Conservation (phyloP, 2,329 filamentous ascomycete genomes). For the Trichoderma sp. region DNA sequence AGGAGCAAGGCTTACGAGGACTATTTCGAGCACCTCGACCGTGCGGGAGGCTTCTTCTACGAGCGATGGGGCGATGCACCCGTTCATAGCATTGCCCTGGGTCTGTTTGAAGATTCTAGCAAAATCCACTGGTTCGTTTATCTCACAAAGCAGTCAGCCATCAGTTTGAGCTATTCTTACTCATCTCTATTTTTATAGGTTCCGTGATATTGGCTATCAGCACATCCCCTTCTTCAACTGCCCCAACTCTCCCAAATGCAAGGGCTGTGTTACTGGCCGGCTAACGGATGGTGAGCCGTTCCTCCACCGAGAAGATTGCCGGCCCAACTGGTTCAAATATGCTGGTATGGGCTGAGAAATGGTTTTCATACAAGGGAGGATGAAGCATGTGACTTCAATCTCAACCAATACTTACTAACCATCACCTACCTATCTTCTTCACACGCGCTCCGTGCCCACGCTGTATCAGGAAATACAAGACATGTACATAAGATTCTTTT, state of each 20-base stretch:
- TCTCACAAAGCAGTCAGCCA: not conserved
- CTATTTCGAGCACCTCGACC: conserved; percentile 96
- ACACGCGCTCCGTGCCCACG: not conserved
- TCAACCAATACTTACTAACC: not conserved
- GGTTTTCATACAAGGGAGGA: not conserved
- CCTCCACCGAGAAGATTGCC: conserved; percentile 87
- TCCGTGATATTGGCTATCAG: conserved; percentile 98
- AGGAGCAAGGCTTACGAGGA: conserved; percentile 85
- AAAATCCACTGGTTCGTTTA: conserved; percentile 86
- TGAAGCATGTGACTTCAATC: not conserved
- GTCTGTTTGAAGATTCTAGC: conserved; percentile 84
- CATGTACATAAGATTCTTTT: not conserved
- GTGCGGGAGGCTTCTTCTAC: conserved; percentile 96
- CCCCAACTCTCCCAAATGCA: conserved; percentile 92
- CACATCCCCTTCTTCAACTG: conserved; percentile 99
- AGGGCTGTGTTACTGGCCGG: conserved; percentile 78
- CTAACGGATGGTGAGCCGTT: conserved; percentile 87
- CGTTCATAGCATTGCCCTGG: conserved; percentile 90
- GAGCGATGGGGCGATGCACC: conserved; percentile 98
- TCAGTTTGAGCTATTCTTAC: not conserved
- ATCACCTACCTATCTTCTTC: not conserved
- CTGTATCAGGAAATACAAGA: not conserved
- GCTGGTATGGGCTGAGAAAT: conserved; percentile 68
- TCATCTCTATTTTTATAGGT: conserved; percentile 58
- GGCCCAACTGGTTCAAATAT: conserved; percentile 96